These are phyloP conservation scores for Sporothrix pallida DNA, from an alignment of 2,329 filamentous ascomycete species.

Conservation along the genomic window DNA sequence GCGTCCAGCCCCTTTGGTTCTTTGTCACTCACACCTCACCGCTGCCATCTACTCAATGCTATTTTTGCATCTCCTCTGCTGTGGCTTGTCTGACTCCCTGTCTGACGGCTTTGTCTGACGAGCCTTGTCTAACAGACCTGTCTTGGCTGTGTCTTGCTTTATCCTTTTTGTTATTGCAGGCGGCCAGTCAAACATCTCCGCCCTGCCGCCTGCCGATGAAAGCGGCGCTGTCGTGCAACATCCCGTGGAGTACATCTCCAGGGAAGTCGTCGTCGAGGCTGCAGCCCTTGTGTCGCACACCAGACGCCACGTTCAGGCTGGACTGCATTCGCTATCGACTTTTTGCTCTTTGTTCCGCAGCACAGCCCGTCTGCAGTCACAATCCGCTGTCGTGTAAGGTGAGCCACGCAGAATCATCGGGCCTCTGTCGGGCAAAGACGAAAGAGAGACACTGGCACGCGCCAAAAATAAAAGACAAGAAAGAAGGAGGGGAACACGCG, in stretches of 20 bases:
- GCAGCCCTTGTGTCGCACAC: background rate
- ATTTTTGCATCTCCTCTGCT: conserved; percentile 10
- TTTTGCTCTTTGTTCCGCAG: conserved; percentile 10
- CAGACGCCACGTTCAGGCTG: background rate
- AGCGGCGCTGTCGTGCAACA: conserved; percentile 16
- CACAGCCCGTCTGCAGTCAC: conserved; percentile 17
- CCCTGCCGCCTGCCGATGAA: conserved; percentile 13
- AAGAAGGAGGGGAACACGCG: background rate
- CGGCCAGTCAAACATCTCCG: background rate
- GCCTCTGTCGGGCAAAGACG: background rate
- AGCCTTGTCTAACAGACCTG: background rate
- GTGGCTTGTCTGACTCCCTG: background rate
- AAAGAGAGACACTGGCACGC: background rate
- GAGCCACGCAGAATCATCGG: background rate
- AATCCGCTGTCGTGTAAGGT: background rate
- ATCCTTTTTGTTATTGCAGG: background rate
- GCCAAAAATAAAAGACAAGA: background rate
- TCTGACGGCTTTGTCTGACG: background rate
- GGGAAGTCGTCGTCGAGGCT: background rate
- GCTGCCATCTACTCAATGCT: background rate
- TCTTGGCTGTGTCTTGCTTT: background rate
- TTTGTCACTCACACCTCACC: background rate
- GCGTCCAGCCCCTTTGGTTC: background rate
- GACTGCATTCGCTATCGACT: background rate
- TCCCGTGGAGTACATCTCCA: background rate